These are phyloP conservation scores for Fibroporia radiculosa DNA, from an alignment of 768 basidiomycete species.

Conservation along the genomic window DNA sequence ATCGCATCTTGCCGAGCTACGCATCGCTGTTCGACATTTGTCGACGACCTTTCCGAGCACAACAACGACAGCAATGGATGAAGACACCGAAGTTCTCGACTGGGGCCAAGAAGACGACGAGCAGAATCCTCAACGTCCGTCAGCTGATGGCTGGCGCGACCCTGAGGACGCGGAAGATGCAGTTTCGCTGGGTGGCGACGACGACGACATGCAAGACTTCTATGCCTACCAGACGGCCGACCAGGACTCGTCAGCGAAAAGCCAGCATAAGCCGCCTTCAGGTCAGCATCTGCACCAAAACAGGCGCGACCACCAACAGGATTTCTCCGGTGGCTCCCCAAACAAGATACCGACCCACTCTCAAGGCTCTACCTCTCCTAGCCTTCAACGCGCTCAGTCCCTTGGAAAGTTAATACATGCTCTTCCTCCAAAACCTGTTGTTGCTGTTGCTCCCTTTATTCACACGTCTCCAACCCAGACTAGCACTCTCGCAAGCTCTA, in stretches of 20 bases:
- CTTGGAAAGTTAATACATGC: conserved; percentile 50
- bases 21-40: no score
- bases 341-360: conserved; percentile 11
- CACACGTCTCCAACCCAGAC: conserved; percentile 46
- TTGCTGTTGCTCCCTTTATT: conserved; percentile 39
- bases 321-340: conserved; percentile 13
- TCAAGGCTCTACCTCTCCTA: conserved; percentile 17
- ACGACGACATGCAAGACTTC: conserved; percentile 51
- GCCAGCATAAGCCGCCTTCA: conserved; percentile 1
- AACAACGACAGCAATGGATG: conserved; percentile 38
- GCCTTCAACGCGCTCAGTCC: conserved; percentile 21
- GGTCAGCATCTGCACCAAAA: not conserved
- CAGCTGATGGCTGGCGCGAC: conserved; percentile 11
- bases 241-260: conserved; percentile 11
- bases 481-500: conserved; percentile 54
- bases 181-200: conserved; percentile 64
- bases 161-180: conserved; percentile 47
- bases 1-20: no score
- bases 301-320: conserved; percentile 19
- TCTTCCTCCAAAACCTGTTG: conserved; percentile 58
- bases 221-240: conserved; percentile 36
- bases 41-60: conserved; percentile 4
- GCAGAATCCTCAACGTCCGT: conserved; percentile 6
- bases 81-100: conserved; percentile 63
- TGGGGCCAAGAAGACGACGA: conserved; percentile 55